Evolutionary conservation across 345 rosid species (phyloP).

Genomic region (Euclidium syriacum): DNA sequence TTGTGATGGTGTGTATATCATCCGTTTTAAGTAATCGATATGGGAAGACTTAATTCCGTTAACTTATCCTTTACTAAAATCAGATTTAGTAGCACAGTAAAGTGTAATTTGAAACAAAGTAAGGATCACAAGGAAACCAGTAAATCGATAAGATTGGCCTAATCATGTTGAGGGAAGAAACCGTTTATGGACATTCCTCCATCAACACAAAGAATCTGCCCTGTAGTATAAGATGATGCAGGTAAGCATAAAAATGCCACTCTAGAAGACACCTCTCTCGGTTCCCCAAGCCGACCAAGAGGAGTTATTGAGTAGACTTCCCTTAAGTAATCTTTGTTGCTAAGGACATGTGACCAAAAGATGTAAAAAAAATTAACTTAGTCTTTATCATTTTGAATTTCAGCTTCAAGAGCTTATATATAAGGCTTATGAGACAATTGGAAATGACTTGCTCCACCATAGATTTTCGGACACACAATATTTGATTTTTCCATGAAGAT

Average conservation of each 20-base stretch:
- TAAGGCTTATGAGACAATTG: neutral
- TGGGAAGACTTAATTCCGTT: too few species aligned
- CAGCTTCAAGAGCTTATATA: neutral
- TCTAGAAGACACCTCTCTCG: conserved; percentile 21
- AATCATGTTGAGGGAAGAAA: conserved; percentile 40
- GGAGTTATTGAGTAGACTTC: conserved; percentile 33
- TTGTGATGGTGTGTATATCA: too few species aligned
- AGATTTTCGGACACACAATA: too few species aligned
- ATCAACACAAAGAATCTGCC: conserved; percentile 31
- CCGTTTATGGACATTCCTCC: conserved; percentile 35
- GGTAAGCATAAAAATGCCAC: conserved; percentile 80
- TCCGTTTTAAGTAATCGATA: too few species aligned
- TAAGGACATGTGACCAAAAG: conserved; percentile 24
- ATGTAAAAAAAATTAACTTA: neutral
- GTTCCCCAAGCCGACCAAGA: conserved; percentile 33
- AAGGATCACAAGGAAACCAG: neutral
- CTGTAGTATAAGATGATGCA: conserved; percentile 73
- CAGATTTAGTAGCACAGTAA: neutral
- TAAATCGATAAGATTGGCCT: neutral
- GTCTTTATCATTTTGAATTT: neutral
- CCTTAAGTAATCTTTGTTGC: conserved; percentile 22
- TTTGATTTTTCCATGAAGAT: too few species aligned
- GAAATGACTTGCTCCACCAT: conserved; percentile 82
- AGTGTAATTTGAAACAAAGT: too few species aligned
- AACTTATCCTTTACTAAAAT: too few species aligned